A percentile compares a stretch with the other conserved stretches of the same genome.
phyloP scores from a whole-genome alignment of 306 rosid genomes.

The Gynostemma pentaphyllum region DNA sequence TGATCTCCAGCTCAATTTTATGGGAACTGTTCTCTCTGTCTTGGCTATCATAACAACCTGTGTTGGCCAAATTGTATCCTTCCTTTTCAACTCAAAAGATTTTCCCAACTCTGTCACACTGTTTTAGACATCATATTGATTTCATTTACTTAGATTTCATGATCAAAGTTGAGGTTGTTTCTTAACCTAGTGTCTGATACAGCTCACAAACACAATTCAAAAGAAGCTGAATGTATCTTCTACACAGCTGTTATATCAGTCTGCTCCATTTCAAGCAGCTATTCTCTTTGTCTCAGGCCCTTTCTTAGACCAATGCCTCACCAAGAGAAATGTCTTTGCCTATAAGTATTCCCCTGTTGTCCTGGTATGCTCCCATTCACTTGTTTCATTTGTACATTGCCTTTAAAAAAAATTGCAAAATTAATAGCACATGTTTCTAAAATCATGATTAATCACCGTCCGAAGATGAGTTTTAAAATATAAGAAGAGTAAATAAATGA shows the following conservation, averaged over 20 bases:
- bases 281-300: conserved; percentile 93
- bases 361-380: conserved; percentile 32
- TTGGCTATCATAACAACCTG: conserved; percentile 90
- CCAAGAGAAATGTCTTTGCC: conserved; percentile 73
- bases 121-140: too few relatives aligned
- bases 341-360: conserved; percentile 68
- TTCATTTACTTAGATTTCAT: neutral
- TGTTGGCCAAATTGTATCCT: conserved; percentile 93
- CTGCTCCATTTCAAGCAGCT: conserved; percentile 96
- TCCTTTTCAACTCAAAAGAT: neutral
- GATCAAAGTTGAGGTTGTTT: neutral
- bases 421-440: too few relatives aligned
- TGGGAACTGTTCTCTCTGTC: conserved; percentile 72
- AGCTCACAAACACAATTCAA: conserved; percentile 97
- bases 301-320: conserved; percentile 68
- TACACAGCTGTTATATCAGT: conserved; percentile 85
- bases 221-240: conserved; percentile 91
- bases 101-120: neutral
- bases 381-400: neutral
- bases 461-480: too few relatives aligned
- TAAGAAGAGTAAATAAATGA: too few relatives aligned
- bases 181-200: conserved; percentile 40
- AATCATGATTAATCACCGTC: too few relatives aligned
- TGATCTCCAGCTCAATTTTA: conserved; percentile 86
- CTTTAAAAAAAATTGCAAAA: too few relatives aligned